Evolutionary conservation across 1,139 yeast species (phyloP).

Genomic region (Candida albicans): DNA sequence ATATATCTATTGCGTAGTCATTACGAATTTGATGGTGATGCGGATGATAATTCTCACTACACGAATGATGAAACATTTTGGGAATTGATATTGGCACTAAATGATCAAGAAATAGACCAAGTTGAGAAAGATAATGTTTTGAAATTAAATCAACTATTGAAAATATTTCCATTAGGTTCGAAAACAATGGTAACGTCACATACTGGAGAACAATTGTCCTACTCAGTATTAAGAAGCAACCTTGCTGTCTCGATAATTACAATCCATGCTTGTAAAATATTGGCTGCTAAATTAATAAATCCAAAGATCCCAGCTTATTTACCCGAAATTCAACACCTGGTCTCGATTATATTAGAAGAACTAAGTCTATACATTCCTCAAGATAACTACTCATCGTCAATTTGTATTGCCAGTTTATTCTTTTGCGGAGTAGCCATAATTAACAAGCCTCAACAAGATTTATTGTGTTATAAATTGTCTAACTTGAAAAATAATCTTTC

Average conservation of each 20-base stretch:
- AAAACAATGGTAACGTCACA: too few relatives aligned
- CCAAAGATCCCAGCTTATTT: conserved; percentile 12
- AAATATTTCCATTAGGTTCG: background rate
- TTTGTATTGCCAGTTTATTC: conserved; percentile 8
- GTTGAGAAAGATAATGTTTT: conserved; percentile 4
- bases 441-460: conserved; percentile 4
- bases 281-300: conserved; percentile 10
- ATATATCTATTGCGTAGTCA: conserved; percentile 11
- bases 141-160: conserved; percentile 3
- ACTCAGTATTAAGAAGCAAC: conserved; percentile 9
- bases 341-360: conserved; percentile 8
- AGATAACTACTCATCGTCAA: conserved; percentile 11
- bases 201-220: background rate
- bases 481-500: conserved; percentile 6
- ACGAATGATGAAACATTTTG: conserved; percentile 9
- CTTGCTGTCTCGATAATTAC: conserved; percentile 12
- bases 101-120: conserved; percentile 1
- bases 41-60: conserved; percentile 2
- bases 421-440: conserved; percentile 9
- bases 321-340: conserved; percentile 10
- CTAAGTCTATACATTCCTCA: conserved; percentile 7
- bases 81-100: conserved; percentile 7
- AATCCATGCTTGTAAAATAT: conserved; percentile 9
- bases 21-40: conserved; percentile 6
- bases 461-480: conserved; percentile 4